Percentiles rank a stretch among this genome's conserved stretches.
These are phyloP conservation scores for Cryptococcus hybrid DNA, from an alignment of 1,284 basidiomycete genomes.

Conservation along the genomic window DNA sequence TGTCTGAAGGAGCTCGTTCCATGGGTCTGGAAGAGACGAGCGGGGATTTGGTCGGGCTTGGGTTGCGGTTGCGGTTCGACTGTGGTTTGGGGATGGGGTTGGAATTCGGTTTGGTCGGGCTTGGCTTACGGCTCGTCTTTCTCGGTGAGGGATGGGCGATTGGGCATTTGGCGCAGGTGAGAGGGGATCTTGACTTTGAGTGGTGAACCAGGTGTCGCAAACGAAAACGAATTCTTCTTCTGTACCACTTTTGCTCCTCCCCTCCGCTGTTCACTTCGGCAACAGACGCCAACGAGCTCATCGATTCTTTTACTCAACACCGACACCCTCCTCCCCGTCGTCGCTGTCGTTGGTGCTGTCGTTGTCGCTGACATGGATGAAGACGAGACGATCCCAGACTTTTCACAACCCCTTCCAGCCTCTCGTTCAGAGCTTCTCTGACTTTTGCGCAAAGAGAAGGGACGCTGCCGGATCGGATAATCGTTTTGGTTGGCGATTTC, in stretches of 20 bases:
- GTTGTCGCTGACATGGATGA: not conserved
- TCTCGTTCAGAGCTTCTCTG: not conserved
- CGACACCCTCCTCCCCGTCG: not conserved
- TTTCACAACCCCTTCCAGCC: not conserved
- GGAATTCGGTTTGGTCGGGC: not conserved
- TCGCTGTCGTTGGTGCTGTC: no score
- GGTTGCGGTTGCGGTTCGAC: conserved; percentile 1
- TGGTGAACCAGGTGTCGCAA: conserved; percentile 28
- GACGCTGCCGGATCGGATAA: not conserved
- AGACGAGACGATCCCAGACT: not conserved
- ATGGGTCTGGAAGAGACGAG: not conserved
- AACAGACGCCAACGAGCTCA: not conserved
- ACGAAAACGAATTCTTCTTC: conserved; percentile 31
- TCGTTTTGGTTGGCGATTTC: not conserved
- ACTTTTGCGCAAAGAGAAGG: not conserved
- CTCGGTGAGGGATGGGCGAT: not conserved
- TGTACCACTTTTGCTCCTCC: conserved; percentile 8
- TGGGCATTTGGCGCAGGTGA: not conserved
- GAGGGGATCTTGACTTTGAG: conserved; percentile 15
- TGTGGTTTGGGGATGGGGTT: not conserved
- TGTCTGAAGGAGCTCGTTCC: not conserved
- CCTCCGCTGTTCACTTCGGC: not conserved
- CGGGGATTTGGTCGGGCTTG: not conserved
- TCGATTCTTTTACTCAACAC: not conserved
- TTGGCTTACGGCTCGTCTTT: not conserved